phyloP scores from a whole-genome alignment of 2,329 filamentous ascomycete genomes.

The Hirsutella thompsonii region DNA sequence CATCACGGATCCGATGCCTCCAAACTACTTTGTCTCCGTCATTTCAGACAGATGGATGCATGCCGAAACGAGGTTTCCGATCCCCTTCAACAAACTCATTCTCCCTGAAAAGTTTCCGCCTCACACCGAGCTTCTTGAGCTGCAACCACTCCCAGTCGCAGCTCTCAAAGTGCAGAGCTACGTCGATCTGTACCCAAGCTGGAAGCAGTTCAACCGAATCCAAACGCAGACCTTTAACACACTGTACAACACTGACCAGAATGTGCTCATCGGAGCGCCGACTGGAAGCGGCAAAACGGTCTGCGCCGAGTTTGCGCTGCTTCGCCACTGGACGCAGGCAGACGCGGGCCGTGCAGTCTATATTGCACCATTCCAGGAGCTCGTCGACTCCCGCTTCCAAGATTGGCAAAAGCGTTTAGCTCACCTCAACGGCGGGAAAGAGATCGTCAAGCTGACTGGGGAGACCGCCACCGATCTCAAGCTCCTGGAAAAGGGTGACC shows the following conservation, averaged over 20 bases:
- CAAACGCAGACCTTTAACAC: constrained; percentile 97
- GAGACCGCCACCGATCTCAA: constrained; percentile 87
- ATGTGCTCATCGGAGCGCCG: constrained; percentile 84
- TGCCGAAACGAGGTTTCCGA: constrained; percentile 81
- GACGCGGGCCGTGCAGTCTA: constrained; percentile 69
- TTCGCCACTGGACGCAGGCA: constrained; percentile 64
- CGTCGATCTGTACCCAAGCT: constrained; percentile 66
- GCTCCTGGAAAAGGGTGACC: constrained; percentile 72
- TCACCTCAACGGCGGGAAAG: constrained; percentile 66
- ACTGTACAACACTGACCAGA: constrained; percentile 80
- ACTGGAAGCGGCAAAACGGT: constrained; percentile 95
- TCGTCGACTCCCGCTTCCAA: constrained; percentile 67
- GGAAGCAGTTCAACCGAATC: constrained; percentile 89
- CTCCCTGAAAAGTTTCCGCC: constrained; percentile 92
- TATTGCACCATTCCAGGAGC: constrained; percentile 86
- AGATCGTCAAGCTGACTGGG: constrained; percentile 84
- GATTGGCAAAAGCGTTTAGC: constrained; percentile 76
- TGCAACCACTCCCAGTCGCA: constrained; percentile 81
- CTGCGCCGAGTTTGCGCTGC: constrained; percentile 85
- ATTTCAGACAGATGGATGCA: constrained; percentile 98
- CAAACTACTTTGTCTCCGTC: constrained; percentile 95
- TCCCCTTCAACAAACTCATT: constrained; percentile 90
- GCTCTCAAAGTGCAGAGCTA: constrained; percentile 82
- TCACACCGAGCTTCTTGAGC: constrained; percentile 80
- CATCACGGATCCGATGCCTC: constrained; percentile 94